A percentile compares a stretch with the other conserved stretches of the same genome.
Evolutionary conservation across 1,139 yeast genomes (phyloP).

Genomic region (Zygoascus meyerae): DNA sequence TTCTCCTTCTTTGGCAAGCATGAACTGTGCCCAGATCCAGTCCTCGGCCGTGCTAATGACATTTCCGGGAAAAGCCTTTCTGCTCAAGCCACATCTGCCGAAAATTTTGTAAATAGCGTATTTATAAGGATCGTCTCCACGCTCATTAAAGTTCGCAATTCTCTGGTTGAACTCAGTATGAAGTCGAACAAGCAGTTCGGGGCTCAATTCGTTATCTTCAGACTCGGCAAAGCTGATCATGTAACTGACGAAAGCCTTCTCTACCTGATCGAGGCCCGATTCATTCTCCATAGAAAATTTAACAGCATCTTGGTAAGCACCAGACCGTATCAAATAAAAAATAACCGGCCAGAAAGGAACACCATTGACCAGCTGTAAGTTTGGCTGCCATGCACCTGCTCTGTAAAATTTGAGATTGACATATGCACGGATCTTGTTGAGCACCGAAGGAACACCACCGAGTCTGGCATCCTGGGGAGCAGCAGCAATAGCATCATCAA

Average conservation of each 20-base stretch:
- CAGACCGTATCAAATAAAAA: slow-evolving; percentile 79
- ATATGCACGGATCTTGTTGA: slow-evolving; percentile 66
- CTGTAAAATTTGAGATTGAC: slow-evolving; percentile 40
- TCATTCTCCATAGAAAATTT: slow-evolving; percentile 50
- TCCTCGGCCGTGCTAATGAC: slow-evolving; percentile 84
- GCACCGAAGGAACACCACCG: slow-evolving; percentile 62
- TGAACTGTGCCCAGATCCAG: slow-evolving; percentile 94
- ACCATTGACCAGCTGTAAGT: slow-evolving; percentile 63
- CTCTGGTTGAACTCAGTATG: slow-evolving; percentile 81
- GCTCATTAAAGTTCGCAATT: slow-evolving; percentile 58
- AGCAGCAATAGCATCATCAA: slow-evolving; percentile 66
- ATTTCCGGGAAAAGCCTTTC: slow-evolving; percentile 63
- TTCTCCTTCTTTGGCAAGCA: slow-evolving; percentile 55
- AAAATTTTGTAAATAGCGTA: slow-evolving; percentile 85
- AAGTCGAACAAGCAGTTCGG: slow-evolving; percentile 63
- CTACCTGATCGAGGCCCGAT: slow-evolving; percentile 68
- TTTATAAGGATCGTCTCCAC: slow-evolving; percentile 85
- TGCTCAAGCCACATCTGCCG: slow-evolving; percentile 81
- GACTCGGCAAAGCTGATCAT: slow-evolving; percentile 66
- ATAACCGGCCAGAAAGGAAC: slow-evolving; percentile 89
- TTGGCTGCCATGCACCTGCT: slow-evolving; percentile 46
- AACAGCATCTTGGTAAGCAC: slow-evolving; percentile 71
- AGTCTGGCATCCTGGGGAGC: slow-evolving; percentile 49
- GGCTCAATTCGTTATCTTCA: slow-evolving; percentile 51
- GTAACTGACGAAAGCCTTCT: slow-evolving; percentile 76